Percentiles rank a stretch among this genome's conserved stretches.
Evolutionary conservation across 331 rosid species (phyloP).

Genomic region (Dryas integrifolia): DNA sequence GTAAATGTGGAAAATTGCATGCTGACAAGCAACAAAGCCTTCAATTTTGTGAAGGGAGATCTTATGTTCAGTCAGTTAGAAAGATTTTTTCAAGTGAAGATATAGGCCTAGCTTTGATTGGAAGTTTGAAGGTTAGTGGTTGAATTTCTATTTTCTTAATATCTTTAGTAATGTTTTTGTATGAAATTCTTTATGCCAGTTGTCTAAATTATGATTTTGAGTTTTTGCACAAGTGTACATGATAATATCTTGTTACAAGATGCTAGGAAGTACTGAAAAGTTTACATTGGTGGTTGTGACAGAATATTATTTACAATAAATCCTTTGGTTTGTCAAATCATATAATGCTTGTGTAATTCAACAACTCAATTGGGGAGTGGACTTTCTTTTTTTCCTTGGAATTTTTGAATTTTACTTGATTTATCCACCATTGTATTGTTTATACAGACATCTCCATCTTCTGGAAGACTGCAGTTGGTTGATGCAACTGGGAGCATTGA

Average conservation of each 20-base stretch:
- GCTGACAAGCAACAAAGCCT: conserved; percentile 34
- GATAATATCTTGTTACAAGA: conserved; percentile 17
- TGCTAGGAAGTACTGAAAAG: neutral
- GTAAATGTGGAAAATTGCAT: conserved; percentile 27
- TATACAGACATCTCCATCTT: conserved; percentile 55
- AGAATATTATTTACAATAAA: neutral
- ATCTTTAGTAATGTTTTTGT: conserved; percentile 18
- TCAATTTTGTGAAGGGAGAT: conserved; percentile 43
- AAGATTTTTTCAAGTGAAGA: conserved; percentile 60
- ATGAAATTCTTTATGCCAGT: conserved; percentile 8
- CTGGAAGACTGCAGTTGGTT: conserved; percentile 76
- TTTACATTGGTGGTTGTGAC: neutral
- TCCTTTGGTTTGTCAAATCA: neutral
- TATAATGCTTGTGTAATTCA: neutral
- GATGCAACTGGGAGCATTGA: conserved; percentile 83
- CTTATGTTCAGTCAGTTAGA: conserved; percentile 41
- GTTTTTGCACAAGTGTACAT: neutral
- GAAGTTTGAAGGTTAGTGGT: conserved; percentile 66
- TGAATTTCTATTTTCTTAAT: conserved; percentile 22
- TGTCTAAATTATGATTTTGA: conserved; percentile 6
- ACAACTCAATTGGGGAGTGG: conserved; percentile 3
- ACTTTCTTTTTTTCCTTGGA: neutral
- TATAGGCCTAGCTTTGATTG: conserved; percentile 62
- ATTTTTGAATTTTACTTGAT: conserved; percentile 7
- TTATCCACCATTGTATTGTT: conserved; percentile 23